A percentile compares a stretch with the other conserved stretches of the same genome.
Evolutionary conservation across 2,329 filamentous ascomycete species (phyloP).

Genomic region (Exophiala phaeomuriformis): DNA sequence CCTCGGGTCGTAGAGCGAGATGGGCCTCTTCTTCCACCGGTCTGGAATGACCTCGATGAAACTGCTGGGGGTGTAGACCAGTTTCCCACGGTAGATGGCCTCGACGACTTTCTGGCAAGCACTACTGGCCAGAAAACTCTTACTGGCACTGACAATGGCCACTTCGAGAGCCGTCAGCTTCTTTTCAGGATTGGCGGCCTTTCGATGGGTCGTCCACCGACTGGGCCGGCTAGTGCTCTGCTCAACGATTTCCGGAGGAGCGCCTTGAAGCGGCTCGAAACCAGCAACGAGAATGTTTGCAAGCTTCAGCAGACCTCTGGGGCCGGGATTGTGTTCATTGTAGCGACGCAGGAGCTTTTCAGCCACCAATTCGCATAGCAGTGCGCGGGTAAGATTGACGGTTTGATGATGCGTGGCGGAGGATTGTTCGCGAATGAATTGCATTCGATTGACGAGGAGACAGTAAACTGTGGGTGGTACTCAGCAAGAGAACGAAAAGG

Average conservation of each 20-base stretch:
- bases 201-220: conserved; percentile 39
- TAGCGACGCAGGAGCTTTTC: conserved; percentile 70
- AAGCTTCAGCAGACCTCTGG: conserved; percentile 62
- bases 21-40: conserved; percentile 76
- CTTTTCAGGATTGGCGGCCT: conserved; percentile 43
- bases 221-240: conserved; percentile 45
- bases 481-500: neutral
- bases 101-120: conserved; percentile 75
- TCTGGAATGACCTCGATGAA: conserved; percentile 81
- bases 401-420: conserved; percentile 72
- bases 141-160: conserved; percentile 75
- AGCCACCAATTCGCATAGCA: conserved; percentile 71
- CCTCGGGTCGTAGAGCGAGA: conserved; percentile 70
- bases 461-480: conserved; percentile 58
- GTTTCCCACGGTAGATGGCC: conserved; percentile 71
- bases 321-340: conserved; percentile 67
- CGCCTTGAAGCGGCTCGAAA: conserved; percentile 80
- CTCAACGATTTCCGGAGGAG: conserved; percentile 58
- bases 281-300: conserved; percentile 74
- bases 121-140: conserved; percentile 66
- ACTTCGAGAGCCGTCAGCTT: conserved; percentile 73
- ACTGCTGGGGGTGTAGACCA: conserved; percentile 74
- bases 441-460: conserved; percentile 70
- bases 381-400: conserved; percentile 69
- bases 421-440: conserved; percentile 71